phyloP scores from a whole-genome alignment of 805 yeast genomes.

The Pichia manshurica region DNA sequence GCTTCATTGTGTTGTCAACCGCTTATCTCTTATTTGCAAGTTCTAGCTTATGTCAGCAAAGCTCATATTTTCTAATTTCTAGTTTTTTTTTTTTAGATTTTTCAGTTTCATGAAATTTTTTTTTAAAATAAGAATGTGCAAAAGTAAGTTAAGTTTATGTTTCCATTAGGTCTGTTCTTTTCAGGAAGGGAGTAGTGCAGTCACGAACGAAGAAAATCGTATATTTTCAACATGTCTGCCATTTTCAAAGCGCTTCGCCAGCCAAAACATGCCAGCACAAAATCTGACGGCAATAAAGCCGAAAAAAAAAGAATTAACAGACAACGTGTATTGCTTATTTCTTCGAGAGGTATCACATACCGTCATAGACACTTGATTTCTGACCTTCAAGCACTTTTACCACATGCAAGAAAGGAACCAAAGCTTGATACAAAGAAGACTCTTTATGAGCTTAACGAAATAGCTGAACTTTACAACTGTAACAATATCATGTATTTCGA shows the following conservation, averaged over 20 bases:
- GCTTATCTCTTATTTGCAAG: too few species aligned
- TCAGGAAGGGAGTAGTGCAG: too few species aligned
- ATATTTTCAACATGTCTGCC: constrained; percentile 51
- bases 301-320: constrained; percentile 64
- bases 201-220: neutral
- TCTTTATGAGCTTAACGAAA: constrained; percentile 82
- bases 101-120: neutral
- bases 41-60: too few species aligned
- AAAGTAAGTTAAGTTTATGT: too few species aligned
- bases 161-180: too few species aligned
- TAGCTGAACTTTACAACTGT: constrained; percentile 95
- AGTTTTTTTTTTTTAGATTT: neutral
- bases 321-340: constrained; percentile 81
- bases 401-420: constrained; percentile 95
- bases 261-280: constrained; percentile 30
- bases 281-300: constrained; percentile 27
- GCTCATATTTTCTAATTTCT: too few species aligned
- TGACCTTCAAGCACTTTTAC: constrained; percentile 73
- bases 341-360: constrained; percentile 91
- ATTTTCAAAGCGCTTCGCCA: constrained; percentile 55
- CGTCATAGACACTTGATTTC: constrained; percentile 92
- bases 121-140: neutral
- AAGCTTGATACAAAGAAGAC: constrained; percentile 91
- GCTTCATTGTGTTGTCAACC: too few species aligned
- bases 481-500: constrained; percentile 92